phyloP scores from a whole-genome alignment of 108 stramenopile species.

The Nannochloropsis salina region DNA sequence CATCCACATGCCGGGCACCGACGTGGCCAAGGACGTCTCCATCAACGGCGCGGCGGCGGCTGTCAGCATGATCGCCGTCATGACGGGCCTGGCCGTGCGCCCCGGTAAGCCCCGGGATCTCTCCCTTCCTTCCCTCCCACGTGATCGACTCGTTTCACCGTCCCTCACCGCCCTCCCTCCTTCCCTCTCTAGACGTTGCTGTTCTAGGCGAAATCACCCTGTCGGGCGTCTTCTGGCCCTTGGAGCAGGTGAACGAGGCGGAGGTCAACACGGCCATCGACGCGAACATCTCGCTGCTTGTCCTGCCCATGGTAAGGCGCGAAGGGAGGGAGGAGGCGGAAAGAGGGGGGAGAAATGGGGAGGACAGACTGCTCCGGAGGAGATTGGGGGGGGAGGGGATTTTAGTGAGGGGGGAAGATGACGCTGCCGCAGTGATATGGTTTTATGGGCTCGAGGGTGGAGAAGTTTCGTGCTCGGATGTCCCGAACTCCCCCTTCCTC shows the following conservation, averaged over 20 bases:
- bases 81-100: background rate
- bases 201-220: background rate
- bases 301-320: background rate
- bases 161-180: background rate
- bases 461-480: too few species aligned
- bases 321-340: too few species aligned
- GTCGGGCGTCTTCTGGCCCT: background rate
- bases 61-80: background rate
- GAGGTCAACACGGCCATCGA: background rate
- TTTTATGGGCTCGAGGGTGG: too few species aligned
- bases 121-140: background rate
- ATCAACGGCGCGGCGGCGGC: background rate
- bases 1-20: background rate
- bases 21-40: background rate
- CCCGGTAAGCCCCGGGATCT: background rate
- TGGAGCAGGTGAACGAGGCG: background rate
- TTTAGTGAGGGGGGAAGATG: too few species aligned
- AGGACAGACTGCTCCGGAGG: too few species aligned
- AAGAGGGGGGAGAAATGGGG: too few species aligned
- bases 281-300: background rate
- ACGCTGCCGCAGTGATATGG: too few species aligned
- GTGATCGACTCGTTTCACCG: background rate
- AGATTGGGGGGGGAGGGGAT: too few species aligned
- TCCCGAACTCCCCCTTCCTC: background rate
- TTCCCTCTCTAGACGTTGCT: background rate